Base-by-base conservation (phyloP, 495 filamentous ascomycete species). In the Penicillium alfredii region DNA sequence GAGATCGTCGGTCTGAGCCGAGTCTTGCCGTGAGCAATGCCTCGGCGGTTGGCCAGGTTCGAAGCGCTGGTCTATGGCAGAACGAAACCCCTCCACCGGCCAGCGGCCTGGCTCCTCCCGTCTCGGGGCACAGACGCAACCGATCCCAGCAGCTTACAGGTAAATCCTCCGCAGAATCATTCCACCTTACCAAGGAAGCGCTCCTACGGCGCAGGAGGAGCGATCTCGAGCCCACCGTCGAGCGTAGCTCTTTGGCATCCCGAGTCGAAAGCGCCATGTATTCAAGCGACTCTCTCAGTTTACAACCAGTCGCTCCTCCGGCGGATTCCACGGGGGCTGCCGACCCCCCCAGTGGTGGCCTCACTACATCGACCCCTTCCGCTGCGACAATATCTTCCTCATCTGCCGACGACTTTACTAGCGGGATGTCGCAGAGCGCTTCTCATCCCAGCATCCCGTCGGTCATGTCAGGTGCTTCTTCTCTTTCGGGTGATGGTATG, bases 361-460 rank as follows among this genome's bases (percentile, higher is more conserved):
- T 66, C 19, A 65, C 70, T 12, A 68, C 72, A 3, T 80, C 74
- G 14, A 79, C 75, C 4, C 68, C 71, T 10, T 80, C 71, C 20
- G 66, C 72, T 6, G 56, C 61, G 13, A 77, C 72, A 27, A 68
- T 77, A 1, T 66, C 68, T 12, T 69, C 69, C 4, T 64, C 66
- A 1, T 69, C 69, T 14, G 59, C 60, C 10, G 73, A 76, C 38
- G 70, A 77, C 27, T 66, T 71, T 36, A 63, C 71, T 6, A 77
- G 78, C 14, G 71, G 63, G 33, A 78, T 74, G 58, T 72, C 74
- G 16, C 74, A 74, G 24, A 84, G 78, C 51, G 77, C 72, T 23
- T 85, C 82, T 10, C 80, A 86, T 44, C 82, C 84, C 9, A 86
- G 82, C 26, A 72, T 88, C 4, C 84, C 84, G 3, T 84, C 84